Base-by-base conservation (phyloP, 352 stramenopile genomes). In the Phytophthora meadii region DNA sequence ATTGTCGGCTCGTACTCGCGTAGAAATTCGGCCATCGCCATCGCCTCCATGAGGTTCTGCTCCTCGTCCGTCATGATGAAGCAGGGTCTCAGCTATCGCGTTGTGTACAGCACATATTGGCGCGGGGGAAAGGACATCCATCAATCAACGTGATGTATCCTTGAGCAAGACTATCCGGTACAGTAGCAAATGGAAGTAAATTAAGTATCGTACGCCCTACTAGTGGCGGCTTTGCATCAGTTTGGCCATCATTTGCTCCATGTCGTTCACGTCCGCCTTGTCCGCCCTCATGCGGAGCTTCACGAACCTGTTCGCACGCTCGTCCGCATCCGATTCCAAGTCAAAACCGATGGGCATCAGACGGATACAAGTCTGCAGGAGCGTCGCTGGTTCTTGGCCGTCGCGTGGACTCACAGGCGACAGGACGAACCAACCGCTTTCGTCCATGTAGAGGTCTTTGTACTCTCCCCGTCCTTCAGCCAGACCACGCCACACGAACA, bases 401-500 rank as follows among this genome's bases (percentile, higher is more conserved):
- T 12, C 6, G 6, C 22, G 8, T 6, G 5, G 3, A 22, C n/a
- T 30, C 32, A 39, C 41, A 4, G 52, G 45, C 8, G 45, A 54
- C 0, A 64, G 14, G 15, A 70, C 39, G 19, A 70, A 73, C 74
- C 77, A 87, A 14, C 66, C 74, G 0, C 68, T 81, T 39, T 87
- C 75, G 27, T 87, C 72, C 47, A 70, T 79, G 48, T 72, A 69
- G 61, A 84, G 61, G 0, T 59, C 63, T 47, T 65, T 70, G 12
- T 62, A 58, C 25, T 44, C 37, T 9, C 70, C 44, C 30, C 68
- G 65, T n/a, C 70, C 66, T 32, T 82, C 65, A 3, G 58, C 61
- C 5, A 76, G 62, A 8, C 57, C 53, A 9, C 76, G 73, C 78
- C 78, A 87, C 24, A 84, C 73, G 12, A 83, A 55, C 65, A 84